phyloP scores from a whole-genome alignment of 805 yeast genomes.

The Spathaspora girioi region DNA sequence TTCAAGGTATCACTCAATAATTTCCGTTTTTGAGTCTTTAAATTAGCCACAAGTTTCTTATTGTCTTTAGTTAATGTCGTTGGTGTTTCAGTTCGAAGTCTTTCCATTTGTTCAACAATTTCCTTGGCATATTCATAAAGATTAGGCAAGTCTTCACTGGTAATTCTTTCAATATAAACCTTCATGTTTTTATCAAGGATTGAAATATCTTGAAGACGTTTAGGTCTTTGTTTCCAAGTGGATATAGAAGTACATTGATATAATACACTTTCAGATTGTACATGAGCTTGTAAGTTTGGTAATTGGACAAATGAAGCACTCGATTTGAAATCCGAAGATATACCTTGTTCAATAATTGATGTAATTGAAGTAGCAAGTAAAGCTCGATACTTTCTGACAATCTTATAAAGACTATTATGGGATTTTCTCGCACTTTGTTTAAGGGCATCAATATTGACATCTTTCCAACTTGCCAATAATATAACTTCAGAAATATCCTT shows the following conservation, averaged over 20 bases:
- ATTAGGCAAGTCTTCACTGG: conserved; percentile 39
- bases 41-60: conserved; percentile 59
- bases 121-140: conserved; percentile 54
- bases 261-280: conserved; percentile 6
- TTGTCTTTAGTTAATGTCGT: conserved; percentile 62
- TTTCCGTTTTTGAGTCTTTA: conserved; percentile 79
- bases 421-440: conserved; percentile 92
- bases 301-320: conserved; percentile 2
- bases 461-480: conserved; percentile 93
- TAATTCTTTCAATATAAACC: conserved; percentile 36
- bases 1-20: conserved; percentile 72
- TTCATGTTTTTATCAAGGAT: conserved; percentile 56
- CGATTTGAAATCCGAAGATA: conserved; percentile 17
- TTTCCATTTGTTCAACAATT: conserved; percentile 53
- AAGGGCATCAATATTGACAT: conserved; percentile 87
- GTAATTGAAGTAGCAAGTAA: conserved; percentile 51
- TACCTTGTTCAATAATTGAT: conserved; percentile 57
- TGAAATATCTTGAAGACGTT: conserved; percentile 48
- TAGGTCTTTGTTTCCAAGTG: conserved; percentile 56
- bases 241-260: conserved; percentile 30
- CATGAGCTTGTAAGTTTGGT: conserved; percentile 9
- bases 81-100: conserved; percentile 78
- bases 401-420: conserved; percentile 77
- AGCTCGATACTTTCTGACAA: conserved; percentile 76
- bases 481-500: conserved; percentile 85